Base-by-base conservation (phyloP, 1,139 yeast species). In the Nematodospora anomalae region DNA sequence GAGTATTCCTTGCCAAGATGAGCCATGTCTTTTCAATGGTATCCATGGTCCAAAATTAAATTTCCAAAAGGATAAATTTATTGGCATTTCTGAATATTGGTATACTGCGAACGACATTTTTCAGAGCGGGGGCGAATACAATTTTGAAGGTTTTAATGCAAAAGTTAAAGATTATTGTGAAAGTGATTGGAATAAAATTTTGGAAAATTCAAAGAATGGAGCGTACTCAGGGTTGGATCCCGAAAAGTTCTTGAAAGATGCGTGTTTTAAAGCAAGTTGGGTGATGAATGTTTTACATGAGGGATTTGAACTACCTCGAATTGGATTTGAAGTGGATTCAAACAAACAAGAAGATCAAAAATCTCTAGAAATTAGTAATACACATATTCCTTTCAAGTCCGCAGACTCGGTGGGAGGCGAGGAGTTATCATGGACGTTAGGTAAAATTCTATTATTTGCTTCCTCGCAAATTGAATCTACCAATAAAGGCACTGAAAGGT, bases 191-290 rank as follows among this genome's bases (percentile, higher is more conserved):
- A 49, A 59, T 1, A 52, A 57, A 3, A 70, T 84, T 7, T 57
- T 74, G 43, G 52, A 58, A 15, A 79, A 79, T 45, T 71, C 75
- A 26, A 57, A 70, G 4, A 55, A 71, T 10, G 85, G 85, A 2
- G 63, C 66, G 34, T 76, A 78, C 47, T 74, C 79, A 4, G 58
- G 59, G 13, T 58, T 71, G 32, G 70, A 74, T 31, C 72, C 76
- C 1, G 62, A 73, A 11, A 62, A 59, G 26, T 65, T 69, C 36
- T 62, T 84, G 38, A 67, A 63, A 39, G 83, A 80, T 51, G 83
- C 90, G 2, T 85, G 95, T 56, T 85, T 85, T 60, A 85, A 85
- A 50, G 90, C 92, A 6, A 78, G 81, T 48, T 85, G 95, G 95
- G 85, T 85, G 2, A 67, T 83, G 26, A 83, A 81, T 54, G 67